These are phyloP conservation scores for Inga leiocalycina DNA, from an alignment of 306 rosid species.

Conservation along the genomic window DNA sequence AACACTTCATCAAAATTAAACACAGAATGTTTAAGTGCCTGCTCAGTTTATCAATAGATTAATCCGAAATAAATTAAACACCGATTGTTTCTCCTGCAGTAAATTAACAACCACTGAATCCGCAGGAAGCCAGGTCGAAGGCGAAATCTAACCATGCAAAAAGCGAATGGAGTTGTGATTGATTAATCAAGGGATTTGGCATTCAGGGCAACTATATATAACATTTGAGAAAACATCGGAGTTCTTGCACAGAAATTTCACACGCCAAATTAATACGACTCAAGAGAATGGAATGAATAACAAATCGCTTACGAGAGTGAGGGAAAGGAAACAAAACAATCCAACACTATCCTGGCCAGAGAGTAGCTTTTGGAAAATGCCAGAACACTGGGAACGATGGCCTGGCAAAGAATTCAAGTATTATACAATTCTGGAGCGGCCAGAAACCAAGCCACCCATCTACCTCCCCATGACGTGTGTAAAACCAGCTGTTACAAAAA, in stretches of 20 bases:
- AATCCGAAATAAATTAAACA: no score
- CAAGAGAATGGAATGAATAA: not conserved
- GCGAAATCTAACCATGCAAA: not conserved
- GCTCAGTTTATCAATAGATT: no score
- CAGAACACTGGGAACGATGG: constrained; percentile 17
- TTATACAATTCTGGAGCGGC: constrained; percentile 36
- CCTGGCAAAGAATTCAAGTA: constrained; percentile 29
- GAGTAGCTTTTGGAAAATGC: constrained; percentile 36
- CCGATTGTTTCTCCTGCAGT: no score
- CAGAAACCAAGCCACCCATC: constrained; percentile 30
- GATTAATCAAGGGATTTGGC: not conserved
- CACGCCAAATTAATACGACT: not conserved
- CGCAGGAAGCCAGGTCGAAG: not conserved
- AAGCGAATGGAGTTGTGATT: not conserved
- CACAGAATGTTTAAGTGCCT: no score
- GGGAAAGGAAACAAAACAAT: not conserved
- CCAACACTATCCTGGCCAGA: not conserved
- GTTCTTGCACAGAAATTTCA: not conserved
- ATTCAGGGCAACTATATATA: not conserved
- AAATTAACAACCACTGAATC: not conserved
- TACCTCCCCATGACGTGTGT: constrained; percentile 18
- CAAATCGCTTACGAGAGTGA: not conserved
- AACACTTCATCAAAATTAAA: no score
- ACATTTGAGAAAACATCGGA: not conserved
- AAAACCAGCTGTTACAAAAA: constrained; percentile 49